Percentiles rank a stretch among this genome's conserved stretches.
These are phyloP conservation scores for Microcyclospora pomicola DNA, from an alignment of 2,329 filamentous ascomycete species.

Conservation along the genomic window DNA sequence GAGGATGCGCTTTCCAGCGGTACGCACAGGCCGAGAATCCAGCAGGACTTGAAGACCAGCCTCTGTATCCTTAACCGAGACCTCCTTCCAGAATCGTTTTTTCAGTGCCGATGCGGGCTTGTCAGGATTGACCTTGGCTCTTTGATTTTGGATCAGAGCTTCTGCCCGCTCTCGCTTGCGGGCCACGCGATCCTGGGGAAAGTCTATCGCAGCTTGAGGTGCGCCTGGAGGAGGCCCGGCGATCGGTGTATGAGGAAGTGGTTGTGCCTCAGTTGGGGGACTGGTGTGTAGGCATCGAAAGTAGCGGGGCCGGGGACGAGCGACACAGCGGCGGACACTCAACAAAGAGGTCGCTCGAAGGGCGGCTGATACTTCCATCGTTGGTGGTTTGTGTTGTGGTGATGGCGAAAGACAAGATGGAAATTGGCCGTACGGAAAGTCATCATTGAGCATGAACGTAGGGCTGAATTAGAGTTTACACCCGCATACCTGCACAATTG, in stretches of 20 bases:
- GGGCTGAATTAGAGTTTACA: too few species aligned
- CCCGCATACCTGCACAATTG: too few species aligned
- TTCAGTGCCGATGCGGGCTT: conserved; percentile 39
- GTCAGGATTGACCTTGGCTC: conserved; percentile 27
- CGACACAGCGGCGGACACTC: conserved; percentile 15
- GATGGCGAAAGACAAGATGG: too few species aligned
- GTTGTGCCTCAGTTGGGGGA: conserved; percentile 34
- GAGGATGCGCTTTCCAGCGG: conserved; percentile 57
- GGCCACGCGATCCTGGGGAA: conserved; percentile 34
- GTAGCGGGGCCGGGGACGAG: conserved; percentile 2
- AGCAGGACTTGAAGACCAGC: conserved; percentile 54
- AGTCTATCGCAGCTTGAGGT: conserved; percentile 36
- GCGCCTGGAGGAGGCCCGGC: conserved; percentile 46
- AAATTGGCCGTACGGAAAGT: too few species aligned
- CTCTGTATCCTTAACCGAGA: conserved; percentile 52
- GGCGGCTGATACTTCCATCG: conserved; percentile 10
- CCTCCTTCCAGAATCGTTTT: conserved; percentile 83
- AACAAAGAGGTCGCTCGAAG: conserved; percentile 19
- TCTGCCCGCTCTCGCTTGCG: conserved; percentile 38
- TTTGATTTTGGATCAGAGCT: conserved; percentile 32
- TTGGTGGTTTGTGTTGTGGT: too few species aligned
- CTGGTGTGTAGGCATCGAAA: conserved; percentile 31
- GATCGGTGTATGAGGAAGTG: conserved; percentile 43
- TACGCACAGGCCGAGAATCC: conserved; percentile 66
- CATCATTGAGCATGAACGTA: too few species aligned